Conservation (phyloP, 2,329 filamentous ascomycete species). For the Colletotrichum magnum region DNA sequence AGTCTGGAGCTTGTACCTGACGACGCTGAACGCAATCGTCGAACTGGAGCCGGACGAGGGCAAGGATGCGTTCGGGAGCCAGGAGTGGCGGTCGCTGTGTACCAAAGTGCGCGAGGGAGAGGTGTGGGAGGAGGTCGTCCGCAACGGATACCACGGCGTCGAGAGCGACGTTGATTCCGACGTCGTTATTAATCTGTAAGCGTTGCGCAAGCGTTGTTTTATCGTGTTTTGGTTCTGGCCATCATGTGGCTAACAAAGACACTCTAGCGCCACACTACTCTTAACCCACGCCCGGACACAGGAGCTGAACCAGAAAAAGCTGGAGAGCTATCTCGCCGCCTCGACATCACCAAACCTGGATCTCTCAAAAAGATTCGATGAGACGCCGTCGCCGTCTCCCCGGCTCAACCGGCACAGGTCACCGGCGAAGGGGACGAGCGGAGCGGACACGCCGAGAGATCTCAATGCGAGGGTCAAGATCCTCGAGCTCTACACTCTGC, state of each 20-base stretch:
- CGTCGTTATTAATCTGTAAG: slow-evolving; percentile 90
- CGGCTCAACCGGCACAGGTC: slow-evolving; percentile 58
- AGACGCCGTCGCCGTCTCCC: slow-evolving; percentile 54
- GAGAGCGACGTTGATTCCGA: slow-evolving; percentile 95
- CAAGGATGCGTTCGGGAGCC: slow-evolving; percentile 86
- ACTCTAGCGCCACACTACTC: slow-evolving; percentile 83
- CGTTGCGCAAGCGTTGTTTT: slow-evolving; percentile 31
- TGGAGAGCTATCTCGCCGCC: slow-evolving; percentile 90
- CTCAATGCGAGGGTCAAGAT: slow-evolving; percentile 90
- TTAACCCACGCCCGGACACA: slow-evolving; percentile 92
- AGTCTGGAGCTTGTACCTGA: slow-evolving; percentile 97
- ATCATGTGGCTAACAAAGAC: slow-evolving; percentile 38
- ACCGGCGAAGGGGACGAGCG: slow-evolving; percentile 66
- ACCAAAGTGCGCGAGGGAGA: slow-evolving; percentile 88
- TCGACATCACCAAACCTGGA: slow-evolving; percentile 81
- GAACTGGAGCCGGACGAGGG: slow-evolving; percentile 93
- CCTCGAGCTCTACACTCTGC: slow-evolving; percentile 93
- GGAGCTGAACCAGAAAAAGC: slow-evolving; percentile 84
- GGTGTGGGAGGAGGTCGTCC: slow-evolving; percentile 95
- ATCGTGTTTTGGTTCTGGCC: slow-evolving; percentile 4
- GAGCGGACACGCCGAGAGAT: slow-evolving; percentile 86
- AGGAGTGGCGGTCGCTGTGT: slow-evolving; percentile 87
- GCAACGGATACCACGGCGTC: slow-evolving; percentile 86
- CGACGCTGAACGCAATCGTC: slow-evolving; percentile 90
- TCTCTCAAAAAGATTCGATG: slow-evolving; percentile 74